Percentiles rank a stretch among this genome's conserved stretches.
Evolutionary conservation across 129 eudicot species (phyloP).

Genomic region (Silybum marianum): DNA sequence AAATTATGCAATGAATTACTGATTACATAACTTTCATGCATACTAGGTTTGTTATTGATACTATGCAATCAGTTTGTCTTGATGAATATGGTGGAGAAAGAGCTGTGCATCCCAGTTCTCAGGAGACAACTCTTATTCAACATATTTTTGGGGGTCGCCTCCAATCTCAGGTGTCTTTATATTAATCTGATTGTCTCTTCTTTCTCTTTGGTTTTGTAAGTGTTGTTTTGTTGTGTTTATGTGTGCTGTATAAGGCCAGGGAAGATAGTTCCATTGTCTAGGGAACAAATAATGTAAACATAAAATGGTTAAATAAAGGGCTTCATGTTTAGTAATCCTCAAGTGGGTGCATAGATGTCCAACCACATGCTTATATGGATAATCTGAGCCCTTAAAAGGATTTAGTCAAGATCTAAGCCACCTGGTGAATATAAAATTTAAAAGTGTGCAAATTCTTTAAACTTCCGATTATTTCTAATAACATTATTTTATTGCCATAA

Average conservation of each 20-base stretch:
- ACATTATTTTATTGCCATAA: background rate
- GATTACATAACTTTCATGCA: slow-evolving; percentile 6
- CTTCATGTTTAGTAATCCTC: background rate
- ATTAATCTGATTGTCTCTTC: background rate
- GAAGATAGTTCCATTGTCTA: background rate
- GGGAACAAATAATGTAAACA: background rate
- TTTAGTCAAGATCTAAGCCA: background rate
- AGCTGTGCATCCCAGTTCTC: slow-evolving; percentile 68
- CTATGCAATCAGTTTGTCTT: slow-evolving; percentile 92
- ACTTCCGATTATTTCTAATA: too few relatives aligned
- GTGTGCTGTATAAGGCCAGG: background rate
- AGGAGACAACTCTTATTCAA: slow-evolving; percentile 90
- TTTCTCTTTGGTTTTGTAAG: background rate
- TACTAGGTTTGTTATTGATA: slow-evolving; percentile 81
- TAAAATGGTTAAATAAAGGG: background rate
- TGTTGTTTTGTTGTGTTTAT: background rate
- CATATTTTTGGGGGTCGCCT: slow-evolving; percentile 98
- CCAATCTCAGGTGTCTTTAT: slow-evolving; percentile 72
- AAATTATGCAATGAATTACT: slow-evolving; percentile 3
- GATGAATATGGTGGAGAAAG: slow-evolving; percentile 94
- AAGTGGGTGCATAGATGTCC: background rate
- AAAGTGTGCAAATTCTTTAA: too few relatives aligned
- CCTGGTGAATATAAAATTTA: background rate
- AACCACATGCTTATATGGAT: background rate
- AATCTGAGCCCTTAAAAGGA: background rate